Evolutionary conservation across 2,329 filamentous ascomycete genomes (phyloP), one percentile per base, ranked within the genome.

Genomic region (Ustulina deusta): DNA sequence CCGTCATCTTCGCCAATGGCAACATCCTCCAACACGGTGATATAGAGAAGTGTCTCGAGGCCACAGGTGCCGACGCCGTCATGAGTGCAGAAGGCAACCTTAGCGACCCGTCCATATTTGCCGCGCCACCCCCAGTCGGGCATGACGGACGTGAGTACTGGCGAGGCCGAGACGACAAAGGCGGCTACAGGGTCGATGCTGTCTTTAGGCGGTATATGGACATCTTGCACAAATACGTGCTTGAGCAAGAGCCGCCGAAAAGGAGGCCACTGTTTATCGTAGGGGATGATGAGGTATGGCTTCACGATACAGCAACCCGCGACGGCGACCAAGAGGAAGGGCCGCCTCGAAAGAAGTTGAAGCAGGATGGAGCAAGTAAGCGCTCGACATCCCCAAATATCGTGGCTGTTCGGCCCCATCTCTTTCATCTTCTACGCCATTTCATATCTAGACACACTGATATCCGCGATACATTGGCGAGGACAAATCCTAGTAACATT

Each of bases 31-130:
- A 93, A 78, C 86, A 91, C 66, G 90, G 85, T 0, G 95, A 99
- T 77, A 83, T 99, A 11, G 87, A 91, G 58, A 83, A 82, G 22
- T 98, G 95, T 76, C 82, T 99, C 22, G 87, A 89, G 57, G 93
- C 86, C 4, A 99, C 96, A 0, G 94, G 94, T 0, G 95, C 91
- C 1, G 96, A 99, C 78, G 96, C 87, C 20, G 89, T 99, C 59
- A 98, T 99, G 96, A 95, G 91, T 72, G 96, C 96, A 5, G 96
- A 99, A 80, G 96, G 94, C 0, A 97, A 97, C 77, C 85, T 99
- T 0, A 95, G 93, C 76, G 93, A 99, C 77, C 96, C 96, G 0
- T 90, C 89, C 1, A 91, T 99, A 49, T 99, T 99, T 76, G 89
- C 91, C 15, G 81, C 84, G 36, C 84, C 89, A 17, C 93, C 93